Evolutionary conservation across 306 rosid genomes (phyloP), one percentile per base, ranked within the genome.

Genomic region (Cotoneaster glaucophyllus): DNA sequence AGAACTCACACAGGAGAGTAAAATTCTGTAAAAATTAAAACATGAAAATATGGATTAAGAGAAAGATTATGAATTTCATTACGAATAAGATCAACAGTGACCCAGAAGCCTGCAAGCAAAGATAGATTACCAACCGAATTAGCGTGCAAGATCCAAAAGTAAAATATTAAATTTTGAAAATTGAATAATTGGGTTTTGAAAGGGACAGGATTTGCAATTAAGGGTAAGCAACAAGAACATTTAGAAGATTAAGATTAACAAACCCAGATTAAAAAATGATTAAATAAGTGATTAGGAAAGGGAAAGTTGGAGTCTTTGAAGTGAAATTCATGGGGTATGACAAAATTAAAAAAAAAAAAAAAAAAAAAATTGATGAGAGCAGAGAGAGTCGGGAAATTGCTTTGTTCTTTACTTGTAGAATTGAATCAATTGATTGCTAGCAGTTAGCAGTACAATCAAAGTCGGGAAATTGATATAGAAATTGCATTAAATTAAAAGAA

Each of bases 71-170:
- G 29, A 74, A 37, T 67, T 77, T 74, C 56, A 53, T 85, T 72
- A 93, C 96, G 65, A 83, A 79, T 52, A 85, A 79, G 37, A 74
- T 79, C 83, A 77, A 67, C 43, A 84, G 76, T 50, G 82, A 80
- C 82, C 83, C 83, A 71, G 83, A 76, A 87, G 73, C 73, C 87
- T 81, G 87, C 74, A 80, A 65, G 45, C 74, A 83, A 85, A 84
- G 87, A 91, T 74, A 80, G 84, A 45, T 44, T 67, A 70, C 45
- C 56, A 75, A 78, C 41, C 29, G 72, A 28, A 86, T 83, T 90
- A 78, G 92, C 97, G 90, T 91, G 84, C 80, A 77, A 63, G 85
- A 85, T 69, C 89, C 78, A 53, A 71, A 59, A 45, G 43, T 74
- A 71, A 50, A 53, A 65, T 58, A 52, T 69, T 11, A 28, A 45